Percentiles rank a stretch among this genome's conserved stretches.
Conservation (phyloP, 768 basidiomycete genomes). For the Termitomyces sp. region DNA sequence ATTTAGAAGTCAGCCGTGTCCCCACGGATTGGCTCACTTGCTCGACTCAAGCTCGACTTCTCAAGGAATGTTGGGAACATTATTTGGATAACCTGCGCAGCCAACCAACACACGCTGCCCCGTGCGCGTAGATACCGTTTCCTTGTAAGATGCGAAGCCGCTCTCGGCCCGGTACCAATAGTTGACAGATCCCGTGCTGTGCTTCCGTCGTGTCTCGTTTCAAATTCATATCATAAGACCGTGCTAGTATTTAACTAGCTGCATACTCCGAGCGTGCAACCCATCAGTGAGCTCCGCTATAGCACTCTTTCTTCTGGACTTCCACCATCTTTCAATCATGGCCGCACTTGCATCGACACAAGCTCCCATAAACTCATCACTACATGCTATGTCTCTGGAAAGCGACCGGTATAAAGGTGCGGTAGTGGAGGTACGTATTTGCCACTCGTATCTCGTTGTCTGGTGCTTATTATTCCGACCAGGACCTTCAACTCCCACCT, state of each 20-base stretch:
- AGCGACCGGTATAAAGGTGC: conserved; percentile 78
- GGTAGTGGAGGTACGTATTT: conserved; percentile 74
- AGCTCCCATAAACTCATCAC: conserved; percentile 4
- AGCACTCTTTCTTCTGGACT: background rate
- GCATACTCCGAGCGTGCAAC: conserved; percentile 1
- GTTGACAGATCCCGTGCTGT: conserved; percentile 1
- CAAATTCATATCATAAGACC: background rate
- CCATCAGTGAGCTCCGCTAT: background rate
- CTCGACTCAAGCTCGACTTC: background rate
- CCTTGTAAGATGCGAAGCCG: background rate
- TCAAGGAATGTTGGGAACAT: background rate
- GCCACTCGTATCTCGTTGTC: background rate
- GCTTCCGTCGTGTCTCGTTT: background rate
- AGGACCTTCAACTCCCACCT: conserved; percentile 83
- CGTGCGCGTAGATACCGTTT: background rate
- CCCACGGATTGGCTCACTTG: background rate
- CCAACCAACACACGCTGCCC: background rate
- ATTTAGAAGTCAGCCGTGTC: background rate
- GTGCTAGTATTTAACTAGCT: no score
- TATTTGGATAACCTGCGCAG: no score
- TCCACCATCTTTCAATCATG: conserved; percentile 2
- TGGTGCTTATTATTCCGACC: background rate
- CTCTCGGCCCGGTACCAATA: background rate
- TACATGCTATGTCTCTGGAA: conserved; percentile 3
- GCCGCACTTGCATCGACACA: conserved; percentile 9